Conservation (phyloP, 208 protist genomes). For the Trypanosoma conorhini region DNA sequence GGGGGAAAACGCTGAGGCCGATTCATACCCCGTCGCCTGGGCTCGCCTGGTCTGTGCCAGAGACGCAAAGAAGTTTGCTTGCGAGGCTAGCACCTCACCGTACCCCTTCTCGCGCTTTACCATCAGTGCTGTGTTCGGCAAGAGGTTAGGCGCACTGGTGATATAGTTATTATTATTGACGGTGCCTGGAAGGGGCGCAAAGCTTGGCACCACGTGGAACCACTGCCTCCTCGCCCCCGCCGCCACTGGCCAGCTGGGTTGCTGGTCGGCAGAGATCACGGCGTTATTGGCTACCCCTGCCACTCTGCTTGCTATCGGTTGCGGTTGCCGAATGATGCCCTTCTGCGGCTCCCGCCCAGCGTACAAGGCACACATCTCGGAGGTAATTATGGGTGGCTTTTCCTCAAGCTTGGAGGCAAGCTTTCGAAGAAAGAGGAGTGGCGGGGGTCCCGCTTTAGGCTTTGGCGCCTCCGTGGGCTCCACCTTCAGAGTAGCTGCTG, state of each 20-base stretch:
- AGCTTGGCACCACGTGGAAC: constrained; percentile 73
- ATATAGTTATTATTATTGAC: constrained; percentile 38
- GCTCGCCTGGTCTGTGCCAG: neutral
- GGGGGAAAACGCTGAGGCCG: neutral
- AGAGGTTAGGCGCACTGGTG: constrained; percentile 32
- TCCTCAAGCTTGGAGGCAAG: constrained; percentile 5
- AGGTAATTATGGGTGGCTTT: constrained; percentile 21
- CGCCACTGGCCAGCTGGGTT: constrained; percentile 28
- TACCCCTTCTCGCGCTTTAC: constrained; percentile 30
- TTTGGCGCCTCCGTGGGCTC: constrained; percentile 1
- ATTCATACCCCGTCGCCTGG: neutral
- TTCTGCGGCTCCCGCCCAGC: constrained; percentile 23
- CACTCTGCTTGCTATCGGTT: neutral
- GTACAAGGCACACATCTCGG: constrained; percentile 28
- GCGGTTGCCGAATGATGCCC: constrained; percentile 19
- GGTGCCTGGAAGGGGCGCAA: constrained; percentile 79
- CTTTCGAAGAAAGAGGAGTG: constrained; percentile 16
- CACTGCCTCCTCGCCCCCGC: constrained; percentile 35
- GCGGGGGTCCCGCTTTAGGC: constrained; percentile 23
- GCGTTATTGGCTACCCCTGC: neutral
- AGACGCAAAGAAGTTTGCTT: constrained; percentile 52
- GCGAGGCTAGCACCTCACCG: constrained; percentile 38
- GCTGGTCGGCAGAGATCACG: constrained; percentile 21
- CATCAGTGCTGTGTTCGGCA: constrained; percentile 43
- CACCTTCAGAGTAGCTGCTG: neutral